These are phyloP conservation scores for Xylaria sp. DNA, from an alignment of 2,329 filamentous ascomycete species.

Conservation along the genomic window DNA sequence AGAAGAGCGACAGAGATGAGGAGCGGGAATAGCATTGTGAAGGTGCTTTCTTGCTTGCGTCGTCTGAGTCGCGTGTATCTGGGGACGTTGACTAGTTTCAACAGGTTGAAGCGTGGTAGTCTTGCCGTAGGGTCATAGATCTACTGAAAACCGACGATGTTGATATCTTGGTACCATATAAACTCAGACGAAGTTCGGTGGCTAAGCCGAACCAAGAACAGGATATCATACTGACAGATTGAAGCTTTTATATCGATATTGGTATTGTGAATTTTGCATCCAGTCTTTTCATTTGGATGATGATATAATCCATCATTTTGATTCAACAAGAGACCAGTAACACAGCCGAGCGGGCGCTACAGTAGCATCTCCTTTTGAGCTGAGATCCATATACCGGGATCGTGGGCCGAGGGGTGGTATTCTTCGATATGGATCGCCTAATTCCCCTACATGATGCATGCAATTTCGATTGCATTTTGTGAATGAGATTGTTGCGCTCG, in stretches of 20 bases:
- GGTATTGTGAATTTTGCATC: background rate
- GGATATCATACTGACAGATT: background rate
- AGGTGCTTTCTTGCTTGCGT: background rate
- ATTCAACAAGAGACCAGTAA: background rate
- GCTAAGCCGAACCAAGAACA: background rate
- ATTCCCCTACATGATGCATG: background rate
- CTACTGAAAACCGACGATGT: background rate
- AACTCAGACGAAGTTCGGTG: background rate
- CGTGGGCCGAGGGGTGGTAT: background rate
- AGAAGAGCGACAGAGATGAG: conserved; percentile 16
- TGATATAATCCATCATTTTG: background rate
- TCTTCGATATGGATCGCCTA: background rate
- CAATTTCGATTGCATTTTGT: conserved; percentile 15
- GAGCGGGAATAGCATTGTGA: conserved; percentile 24
- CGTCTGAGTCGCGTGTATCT: background rate
- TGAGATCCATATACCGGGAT: background rate
- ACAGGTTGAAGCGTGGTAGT: background rate
- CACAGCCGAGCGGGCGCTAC: background rate
- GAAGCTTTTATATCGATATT: background rate
- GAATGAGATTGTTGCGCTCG: background rate
- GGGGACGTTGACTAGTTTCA: background rate
- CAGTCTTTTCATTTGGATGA: background rate
- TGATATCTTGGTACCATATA: background rate
- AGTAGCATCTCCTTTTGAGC: background rate
- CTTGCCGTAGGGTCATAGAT: background rate